Conservation (phyloP, 805 yeast genomes). For the Wickerhamomyces silvicola region DNA sequence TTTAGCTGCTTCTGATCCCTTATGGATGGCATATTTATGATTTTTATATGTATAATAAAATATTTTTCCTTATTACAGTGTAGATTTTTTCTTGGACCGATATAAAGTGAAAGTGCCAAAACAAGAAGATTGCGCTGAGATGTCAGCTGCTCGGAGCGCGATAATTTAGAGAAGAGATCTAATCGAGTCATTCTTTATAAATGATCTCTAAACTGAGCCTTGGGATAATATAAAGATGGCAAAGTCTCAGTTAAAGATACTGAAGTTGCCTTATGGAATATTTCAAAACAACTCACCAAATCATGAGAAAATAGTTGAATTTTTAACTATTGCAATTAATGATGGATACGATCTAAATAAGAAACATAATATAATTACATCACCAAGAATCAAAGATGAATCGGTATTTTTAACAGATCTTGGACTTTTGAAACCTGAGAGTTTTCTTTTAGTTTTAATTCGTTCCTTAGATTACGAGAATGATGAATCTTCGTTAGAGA, state of each 20-base stretch:
- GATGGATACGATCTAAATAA: slow-evolving; percentile 13
- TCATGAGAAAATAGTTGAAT: slow-evolving; percentile 2
- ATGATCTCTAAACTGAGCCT: too few species aligned
- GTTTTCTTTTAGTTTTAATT: slow-evolving; percentile 11
- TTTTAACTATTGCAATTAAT: slow-evolving; percentile 14
- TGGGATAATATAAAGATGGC: too few species aligned
- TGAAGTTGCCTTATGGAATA: background rate
- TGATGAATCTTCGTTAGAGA: background rate
- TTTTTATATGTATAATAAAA: background rate
- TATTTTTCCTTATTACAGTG: background rate
- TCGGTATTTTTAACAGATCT: slow-evolving; percentile 12
- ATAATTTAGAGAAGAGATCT: too few species aligned
- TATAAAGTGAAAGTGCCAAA: background rate
- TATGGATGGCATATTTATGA: slow-evolving; percentile 89
- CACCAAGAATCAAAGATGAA: slow-evolving; percentile 14
- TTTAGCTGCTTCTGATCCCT: slow-evolving; percentile 82
- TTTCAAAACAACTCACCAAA: background rate
- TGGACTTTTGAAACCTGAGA: slow-evolving; percentile 13
- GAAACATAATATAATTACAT: slow-evolving; percentile 12
- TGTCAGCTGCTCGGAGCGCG: too few species aligned
- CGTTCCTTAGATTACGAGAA: background rate
- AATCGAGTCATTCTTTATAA: too few species aligned
- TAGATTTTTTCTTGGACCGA: background rate
- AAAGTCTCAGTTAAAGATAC: background rate
- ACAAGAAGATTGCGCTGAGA: background rate